Evolutionary conservation across 495 filamentous ascomycete species (phyloP).

Genomic region (Neurospora sp.): DNA sequence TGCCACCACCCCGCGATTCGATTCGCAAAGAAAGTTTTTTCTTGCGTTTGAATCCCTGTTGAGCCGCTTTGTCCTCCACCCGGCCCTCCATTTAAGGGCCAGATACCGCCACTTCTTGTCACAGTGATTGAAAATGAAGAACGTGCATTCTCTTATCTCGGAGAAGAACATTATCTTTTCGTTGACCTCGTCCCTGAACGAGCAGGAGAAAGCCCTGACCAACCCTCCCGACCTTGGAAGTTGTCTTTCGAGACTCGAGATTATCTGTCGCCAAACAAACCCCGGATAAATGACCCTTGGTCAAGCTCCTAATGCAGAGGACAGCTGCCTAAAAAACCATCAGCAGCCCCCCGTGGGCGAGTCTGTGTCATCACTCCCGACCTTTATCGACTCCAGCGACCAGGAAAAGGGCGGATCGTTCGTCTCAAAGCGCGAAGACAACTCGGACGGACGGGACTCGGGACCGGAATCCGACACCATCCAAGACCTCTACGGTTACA

Average conservation of each 20-base stretch:
- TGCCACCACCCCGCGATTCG: not conserved
- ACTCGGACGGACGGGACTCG: not conserved
- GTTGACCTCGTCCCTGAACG: not conserved
- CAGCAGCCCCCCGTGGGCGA: slow-evolving; percentile 7
- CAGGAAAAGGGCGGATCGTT: slow-evolving; percentile 1
- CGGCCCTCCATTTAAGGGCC: not conserved
- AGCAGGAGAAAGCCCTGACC: not conserved
- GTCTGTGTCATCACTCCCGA: slow-evolving; percentile 1
- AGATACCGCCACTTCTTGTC: not conserved
- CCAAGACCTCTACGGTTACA: not conserved
- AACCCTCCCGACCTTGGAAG: not conserved
- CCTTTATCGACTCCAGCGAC: slow-evolving; percentile 1
- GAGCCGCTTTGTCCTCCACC: not conserved
- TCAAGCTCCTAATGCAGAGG: slow-evolving; percentile 25
- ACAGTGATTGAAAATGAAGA: not conserved
- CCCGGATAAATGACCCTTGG: slow-evolving; percentile 16
- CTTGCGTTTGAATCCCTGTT: not conserved
- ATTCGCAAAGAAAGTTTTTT: not conserved
- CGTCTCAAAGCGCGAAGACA: not conserved
- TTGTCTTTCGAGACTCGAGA: not conserved
- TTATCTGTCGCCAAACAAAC: not conserved
- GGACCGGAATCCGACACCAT: not conserved
- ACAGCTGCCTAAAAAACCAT: slow-evolving; percentile 35
- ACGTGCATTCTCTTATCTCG: not conserved
- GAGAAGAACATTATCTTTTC: not conserved